Base-by-base conservation (phyloP, 78 protist species). In the Dictyostelium purpureum region DNA sequence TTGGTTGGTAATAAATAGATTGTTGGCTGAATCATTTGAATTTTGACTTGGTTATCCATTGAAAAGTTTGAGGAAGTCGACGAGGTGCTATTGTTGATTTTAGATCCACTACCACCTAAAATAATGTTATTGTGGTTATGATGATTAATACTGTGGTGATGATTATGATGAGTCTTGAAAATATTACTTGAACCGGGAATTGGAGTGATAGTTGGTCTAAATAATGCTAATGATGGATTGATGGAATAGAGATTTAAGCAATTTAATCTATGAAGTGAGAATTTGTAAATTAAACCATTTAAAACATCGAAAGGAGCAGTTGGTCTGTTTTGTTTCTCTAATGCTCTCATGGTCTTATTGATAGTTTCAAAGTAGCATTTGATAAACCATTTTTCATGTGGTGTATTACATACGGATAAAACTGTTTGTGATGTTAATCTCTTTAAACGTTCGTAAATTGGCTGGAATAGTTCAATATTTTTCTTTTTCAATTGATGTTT, bases 1-100 rank as follows among this genome's bases (percentile, higher is more conserved):
- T 97, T 97, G 7, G 97, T 93, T n/a, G 90, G 93, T 19, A 97
- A 79, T 19, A 97, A 40, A 26, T 24, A 51, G 26, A 96, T 73
- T 0, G 31, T 43, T 38, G 75, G 78, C 1, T 37, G 94, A 14
- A 97, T 71, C 11, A 71, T 31, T 57, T 67, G 79, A 6, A 93
- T 79, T 7, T 37, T 63, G 12, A 79, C 77, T 9, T 4, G n/a
- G 4, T 42, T 33, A 4, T 63, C 16, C 10, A 19, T 21, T 47
- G 66, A n/a, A 9, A 57, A 57, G 26, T 26, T 57, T 26, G 38
- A 28, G 16, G 38, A 12, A 16, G 71, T 33, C 16, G 71, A 33
- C 19, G 71, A 61, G 28, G 24, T 51, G 4, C 57, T 9, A 7
- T 73, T 33, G 7, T 45, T 45, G 7, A 9, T 9, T 73, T 43